phyloP scores from a whole-genome alignment of 2,329 filamentous ascomycete species.

The Epichloe bromicola region DNA sequence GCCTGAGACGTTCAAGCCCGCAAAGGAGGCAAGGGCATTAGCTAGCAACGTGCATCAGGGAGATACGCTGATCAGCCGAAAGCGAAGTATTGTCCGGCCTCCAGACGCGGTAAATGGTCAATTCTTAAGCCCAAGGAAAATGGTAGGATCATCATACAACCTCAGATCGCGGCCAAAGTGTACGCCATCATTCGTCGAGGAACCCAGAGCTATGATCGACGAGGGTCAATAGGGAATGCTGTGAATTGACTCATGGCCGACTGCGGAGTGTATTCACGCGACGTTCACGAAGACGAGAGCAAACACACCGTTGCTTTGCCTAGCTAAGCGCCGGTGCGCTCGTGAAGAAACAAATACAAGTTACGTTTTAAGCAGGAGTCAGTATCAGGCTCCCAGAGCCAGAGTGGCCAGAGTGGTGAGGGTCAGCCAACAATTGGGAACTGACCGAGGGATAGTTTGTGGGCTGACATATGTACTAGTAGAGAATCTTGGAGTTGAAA shows the following conservation, averaged over 20 bases:
- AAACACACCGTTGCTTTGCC: background rate
- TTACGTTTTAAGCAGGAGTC: too few species aligned
- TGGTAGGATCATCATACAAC: background rate
- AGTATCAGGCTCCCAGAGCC: too few species aligned
- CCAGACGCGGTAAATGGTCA: conserved; percentile 63
- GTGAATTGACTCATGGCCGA: background rate
- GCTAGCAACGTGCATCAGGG: conserved; percentile 16
- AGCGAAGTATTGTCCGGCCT: conserved; percentile 53
- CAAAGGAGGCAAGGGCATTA: conserved; percentile 34
- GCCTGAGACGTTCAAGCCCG: conserved; percentile 66
- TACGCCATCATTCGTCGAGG: background rate
- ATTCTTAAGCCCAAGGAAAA: conserved; percentile 50
- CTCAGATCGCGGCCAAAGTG: background rate
- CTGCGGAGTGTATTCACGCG: background rate
- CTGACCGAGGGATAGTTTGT: too few species aligned
- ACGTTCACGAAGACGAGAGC: background rate
- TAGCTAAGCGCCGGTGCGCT: too few species aligned
- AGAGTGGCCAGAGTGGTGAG: too few species aligned
- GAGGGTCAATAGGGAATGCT: background rate
- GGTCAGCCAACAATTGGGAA: too few species aligned
- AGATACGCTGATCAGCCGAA: conserved; percentile 28
- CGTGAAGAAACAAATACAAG: too few species aligned
- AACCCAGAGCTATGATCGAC: background rate
- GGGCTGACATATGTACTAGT: too few species aligned
- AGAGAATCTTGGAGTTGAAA: too few species aligned